A percentile compares a stretch with the other conserved stretches of the same genome.
These are phyloP conservation scores for Hericium erinaceus DNA, from an alignment of 768 basidiomycete genomes.

Conservation along the genomic window DNA sequence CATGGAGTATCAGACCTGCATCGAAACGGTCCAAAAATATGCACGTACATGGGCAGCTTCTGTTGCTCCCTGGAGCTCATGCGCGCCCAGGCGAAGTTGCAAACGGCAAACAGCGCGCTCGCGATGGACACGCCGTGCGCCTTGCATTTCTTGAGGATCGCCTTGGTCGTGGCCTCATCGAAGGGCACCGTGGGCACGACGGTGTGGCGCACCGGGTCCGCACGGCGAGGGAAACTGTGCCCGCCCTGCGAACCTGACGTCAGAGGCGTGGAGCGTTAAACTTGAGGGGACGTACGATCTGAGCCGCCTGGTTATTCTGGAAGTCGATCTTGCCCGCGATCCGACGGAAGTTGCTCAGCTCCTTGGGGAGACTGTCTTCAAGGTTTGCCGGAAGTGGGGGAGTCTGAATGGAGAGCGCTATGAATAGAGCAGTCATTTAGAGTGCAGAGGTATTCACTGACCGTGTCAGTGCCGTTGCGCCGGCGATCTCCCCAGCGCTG, in stretches of 20 bases:
- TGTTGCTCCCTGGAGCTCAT: slow-evolving; percentile 29
- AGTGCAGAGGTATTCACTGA: not conserved
- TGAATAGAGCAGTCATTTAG: too few relatives aligned
- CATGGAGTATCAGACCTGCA: not conserved
- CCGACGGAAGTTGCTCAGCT: slow-evolving; percentile 17
- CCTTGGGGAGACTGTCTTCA: slow-evolving; percentile 23
- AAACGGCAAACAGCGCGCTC: slow-evolving; percentile 64
- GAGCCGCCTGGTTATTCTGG: slow-evolving; percentile 19
- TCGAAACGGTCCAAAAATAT: too few relatives aligned
- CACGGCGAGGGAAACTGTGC: slow-evolving; percentile 54
- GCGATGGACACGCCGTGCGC: slow-evolving; percentile 58
- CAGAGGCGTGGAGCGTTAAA: not conserved
- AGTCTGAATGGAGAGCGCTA: not conserved
- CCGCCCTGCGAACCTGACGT: slow-evolving; percentile 44
- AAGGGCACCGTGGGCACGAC: slow-evolving; percentile 63
- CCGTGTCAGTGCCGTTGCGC: not conserved
- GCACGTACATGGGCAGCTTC: slow-evolving; percentile 39
- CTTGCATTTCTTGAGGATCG: slow-evolving; percentile 65
- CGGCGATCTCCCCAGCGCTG: slow-evolving; percentile 18
- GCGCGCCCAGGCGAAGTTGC: slow-evolving; percentile 66
- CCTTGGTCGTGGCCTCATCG: slow-evolving; percentile 43
- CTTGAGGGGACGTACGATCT: slow-evolving; percentile 18
- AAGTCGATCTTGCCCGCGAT: slow-evolving; percentile 26
- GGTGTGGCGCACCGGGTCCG: slow-evolving; percentile 41
- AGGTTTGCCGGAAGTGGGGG: slow-evolving; percentile 10